phyloP scores from a whole-genome alignment of 495 filamentous ascomycete species.

The Oidiodendron maius region DNA sequence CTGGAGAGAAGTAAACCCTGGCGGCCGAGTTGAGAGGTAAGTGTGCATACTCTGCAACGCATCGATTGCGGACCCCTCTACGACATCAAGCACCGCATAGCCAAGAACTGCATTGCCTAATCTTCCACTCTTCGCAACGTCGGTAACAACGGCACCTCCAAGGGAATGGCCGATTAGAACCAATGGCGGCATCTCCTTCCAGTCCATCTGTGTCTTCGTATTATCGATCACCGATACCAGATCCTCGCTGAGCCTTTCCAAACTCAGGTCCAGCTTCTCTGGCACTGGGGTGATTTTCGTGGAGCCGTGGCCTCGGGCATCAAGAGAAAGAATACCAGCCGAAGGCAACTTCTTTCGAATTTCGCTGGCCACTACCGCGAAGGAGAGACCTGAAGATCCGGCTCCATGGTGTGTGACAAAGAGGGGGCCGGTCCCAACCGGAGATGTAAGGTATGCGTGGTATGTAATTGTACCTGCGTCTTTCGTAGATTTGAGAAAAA shows the following conservation, averaged over 20 bases:
- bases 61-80: slow-evolving; percentile 83
- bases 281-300: slow-evolving; percentile 40
- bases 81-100: slow-evolving; percentile 90
- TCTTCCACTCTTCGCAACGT: slow-evolving; percentile 62
- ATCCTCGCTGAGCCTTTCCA: slow-evolving; percentile 67
- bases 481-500: slow-evolving; percentile 54
- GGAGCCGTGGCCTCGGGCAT: slow-evolving; percentile 82
- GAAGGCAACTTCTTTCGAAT: slow-evolving; percentile 72
- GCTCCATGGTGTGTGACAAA: slow-evolving; percentile 90
- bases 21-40: slow-evolving; percentile 80
- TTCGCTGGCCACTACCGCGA: slow-evolving; percentile 71
- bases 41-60: slow-evolving; percentile 93
- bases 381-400: slow-evolving; percentile 83
- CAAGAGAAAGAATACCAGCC: slow-evolving; percentile 76
- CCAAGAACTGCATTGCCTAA: slow-evolving; percentile 68
- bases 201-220: slow-evolving; percentile 57
- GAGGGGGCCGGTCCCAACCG: slow-evolving; percentile 58
- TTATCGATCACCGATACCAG: slow-evolving; percentile 62
- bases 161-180: slow-evolving; percentile 91
- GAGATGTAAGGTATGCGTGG: slow-evolving; percentile 81
- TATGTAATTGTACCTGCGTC: slow-evolving; percentile 46
- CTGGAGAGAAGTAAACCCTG: slow-evolving; percentile 63
- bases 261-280: slow-evolving; percentile 50
- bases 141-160: slow-evolving; percentile 89
- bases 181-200: slow-evolving; percentile 66